Evolutionary conservation across 2,329 filamentous ascomycete genomes (phyloP).

Genomic region (Didymella exigua): DNA sequence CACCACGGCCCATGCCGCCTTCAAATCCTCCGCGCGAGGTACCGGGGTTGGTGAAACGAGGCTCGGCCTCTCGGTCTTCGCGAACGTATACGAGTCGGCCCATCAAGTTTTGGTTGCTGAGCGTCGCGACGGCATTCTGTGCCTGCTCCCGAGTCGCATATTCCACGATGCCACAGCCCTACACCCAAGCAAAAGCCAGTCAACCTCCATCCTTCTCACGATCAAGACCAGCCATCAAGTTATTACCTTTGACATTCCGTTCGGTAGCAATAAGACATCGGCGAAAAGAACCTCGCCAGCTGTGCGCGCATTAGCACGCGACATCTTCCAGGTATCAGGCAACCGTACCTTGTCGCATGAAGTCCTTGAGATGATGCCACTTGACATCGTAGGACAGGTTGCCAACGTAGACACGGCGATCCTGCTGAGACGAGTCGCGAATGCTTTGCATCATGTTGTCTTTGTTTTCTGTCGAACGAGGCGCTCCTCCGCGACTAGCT

Average conservation of each 20-base stretch:
- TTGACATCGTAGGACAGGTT: constrained; percentile 99
- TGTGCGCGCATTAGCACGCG: constrained; percentile 55
- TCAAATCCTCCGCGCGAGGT: constrained; percentile 60
- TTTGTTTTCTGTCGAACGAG: constrained; percentile 81
- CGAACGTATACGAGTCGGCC: constrained; percentile 97
- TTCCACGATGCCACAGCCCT: constrained; percentile 99
- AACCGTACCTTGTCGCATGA: constrained; percentile 95
- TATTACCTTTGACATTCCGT: constrained; percentile 99
- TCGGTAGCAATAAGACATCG: constrained; percentile 98
- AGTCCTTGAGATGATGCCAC: constrained; percentile 99
- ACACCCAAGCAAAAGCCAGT: constrained; percentile 89
- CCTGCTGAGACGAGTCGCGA: constrained; percentile 93
- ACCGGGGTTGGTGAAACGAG: constrained; percentile 82
- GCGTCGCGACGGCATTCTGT: constrained; percentile 92
- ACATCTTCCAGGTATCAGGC: constrained; percentile 13
- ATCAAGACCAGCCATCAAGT: constrained; percentile 79
- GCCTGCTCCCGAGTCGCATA: constrained; percentile 99
- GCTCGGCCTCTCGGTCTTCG: constrained; percentile 98
- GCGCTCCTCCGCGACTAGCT: constrained; percentile 56
- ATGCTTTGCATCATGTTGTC: constrained; percentile 97
- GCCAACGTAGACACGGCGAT: constrained; percentile 98
- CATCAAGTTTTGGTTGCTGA: constrained; percentile 99
- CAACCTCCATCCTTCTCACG: constrained; percentile 94
- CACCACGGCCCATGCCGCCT: constrained; percentile 49
- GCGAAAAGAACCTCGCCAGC: constrained; percentile 99